Percentiles rank a stretch among this genome's conserved stretches.
phyloP scores from a whole-genome alignment of 495 filamentous ascomycete species.

The Cercophora newfieldiana region DNA sequence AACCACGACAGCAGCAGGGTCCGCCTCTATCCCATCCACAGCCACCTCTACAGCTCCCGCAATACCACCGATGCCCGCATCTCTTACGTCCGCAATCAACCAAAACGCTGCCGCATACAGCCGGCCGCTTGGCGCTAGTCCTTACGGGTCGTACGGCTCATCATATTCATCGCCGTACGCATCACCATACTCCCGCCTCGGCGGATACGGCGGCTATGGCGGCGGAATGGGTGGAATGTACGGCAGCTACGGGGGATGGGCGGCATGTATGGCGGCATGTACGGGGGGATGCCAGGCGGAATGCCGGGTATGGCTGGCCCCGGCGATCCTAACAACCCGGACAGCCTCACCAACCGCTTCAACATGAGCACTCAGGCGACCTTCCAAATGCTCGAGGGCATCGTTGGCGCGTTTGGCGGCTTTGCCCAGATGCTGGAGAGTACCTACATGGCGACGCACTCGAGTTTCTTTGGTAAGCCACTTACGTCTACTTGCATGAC shows the following conservation, averaged over 20 bases:
- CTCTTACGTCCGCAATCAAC: constrained; percentile 75
- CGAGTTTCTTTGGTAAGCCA: constrained; percentile 90
- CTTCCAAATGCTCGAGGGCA: constrained; percentile 97
- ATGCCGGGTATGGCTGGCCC: constrained; percentile 60
- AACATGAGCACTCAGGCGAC: constrained; percentile 92
- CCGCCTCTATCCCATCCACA: constrained; percentile 20
- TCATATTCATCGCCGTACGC: constrained; percentile 48
- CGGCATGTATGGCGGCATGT: constrained; percentile 67
- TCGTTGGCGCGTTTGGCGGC: constrained; percentile 96
- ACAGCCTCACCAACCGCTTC: constrained; percentile 88
- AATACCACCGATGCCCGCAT: constrained; percentile 77
- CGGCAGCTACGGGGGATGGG: constrained; percentile 58
- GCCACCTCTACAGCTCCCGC: constrained; percentile 58
- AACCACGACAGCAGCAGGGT: constrained; percentile 25
- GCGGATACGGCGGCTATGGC: constrained; percentile 43
- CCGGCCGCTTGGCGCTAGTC: constrained; percentile 37
- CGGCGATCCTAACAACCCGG: constrained; percentile 83
- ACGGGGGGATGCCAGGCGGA: constrained; percentile 56
- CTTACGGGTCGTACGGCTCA: constrained; percentile 59
- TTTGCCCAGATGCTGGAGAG: constrained; percentile 99
- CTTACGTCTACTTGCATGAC: not conserved
- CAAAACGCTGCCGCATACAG: constrained; percentile 81
- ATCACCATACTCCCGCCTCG: constrained; percentile 49
- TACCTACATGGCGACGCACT: constrained; percentile 99
- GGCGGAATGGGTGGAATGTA: constrained; percentile 30